phyloP scores from a whole-genome alignment of 2,329 filamentous ascomycete species.

The Tolypocladium pustulatum region DNA sequence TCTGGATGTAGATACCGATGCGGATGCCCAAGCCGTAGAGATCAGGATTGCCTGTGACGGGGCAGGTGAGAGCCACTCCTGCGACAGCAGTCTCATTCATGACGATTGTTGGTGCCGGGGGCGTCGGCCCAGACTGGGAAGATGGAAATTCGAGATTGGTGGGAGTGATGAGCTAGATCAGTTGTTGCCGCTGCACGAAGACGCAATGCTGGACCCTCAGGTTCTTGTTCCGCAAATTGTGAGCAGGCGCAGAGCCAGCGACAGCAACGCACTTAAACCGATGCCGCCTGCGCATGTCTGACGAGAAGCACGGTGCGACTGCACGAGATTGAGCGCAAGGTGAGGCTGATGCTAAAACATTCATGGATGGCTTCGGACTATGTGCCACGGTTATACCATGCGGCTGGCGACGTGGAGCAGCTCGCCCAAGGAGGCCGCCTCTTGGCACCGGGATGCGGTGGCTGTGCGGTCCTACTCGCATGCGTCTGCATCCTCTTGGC shows the following conservation, averaged over 20 bases:
- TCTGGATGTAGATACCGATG: conserved; percentile 16
- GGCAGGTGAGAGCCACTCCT: conserved; percentile 2
- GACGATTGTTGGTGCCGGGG: neutral
- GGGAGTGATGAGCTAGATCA: neutral
- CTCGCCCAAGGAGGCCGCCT: neutral
- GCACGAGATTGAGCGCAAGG: neutral
- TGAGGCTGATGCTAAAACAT: neutral
- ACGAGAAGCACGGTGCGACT: neutral
- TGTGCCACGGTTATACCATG: neutral
- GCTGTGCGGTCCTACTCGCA: neutral
- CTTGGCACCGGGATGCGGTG: neutral
- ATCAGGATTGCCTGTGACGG: conserved; percentile 11
- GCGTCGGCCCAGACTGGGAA: neutral
- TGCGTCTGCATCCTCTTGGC: neutral
- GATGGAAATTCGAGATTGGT: neutral
- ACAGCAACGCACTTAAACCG: neutral
- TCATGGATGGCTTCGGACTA: neutral
- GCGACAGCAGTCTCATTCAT: neutral
- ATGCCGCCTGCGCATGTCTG: neutral
- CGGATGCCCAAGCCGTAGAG: conserved; percentile 18
- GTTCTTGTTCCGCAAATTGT: neutral
- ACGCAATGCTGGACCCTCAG: neutral
- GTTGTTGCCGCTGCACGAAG: neutral
- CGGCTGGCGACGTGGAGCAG: neutral
- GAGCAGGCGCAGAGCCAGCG: neutral